These are phyloP conservation scores for Massarina eburnea DNA, from an alignment of 2,329 filamentous ascomycete genomes.

Conservation along the genomic window DNA sequence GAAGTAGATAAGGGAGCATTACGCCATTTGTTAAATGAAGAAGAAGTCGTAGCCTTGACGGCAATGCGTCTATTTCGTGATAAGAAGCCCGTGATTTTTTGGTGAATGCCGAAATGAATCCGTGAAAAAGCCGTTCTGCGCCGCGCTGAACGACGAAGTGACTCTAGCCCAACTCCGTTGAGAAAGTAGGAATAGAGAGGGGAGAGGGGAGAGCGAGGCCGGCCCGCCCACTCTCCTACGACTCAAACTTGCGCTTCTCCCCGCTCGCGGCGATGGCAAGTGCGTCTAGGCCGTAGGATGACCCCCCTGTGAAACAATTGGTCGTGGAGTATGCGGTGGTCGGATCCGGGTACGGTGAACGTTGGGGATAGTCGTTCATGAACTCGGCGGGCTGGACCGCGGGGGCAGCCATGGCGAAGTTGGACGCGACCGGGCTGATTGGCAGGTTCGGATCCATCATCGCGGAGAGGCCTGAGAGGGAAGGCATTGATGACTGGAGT, in stretches of 20 bases:
- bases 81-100: constrained; percentile 21
- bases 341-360: constrained; percentile 37
- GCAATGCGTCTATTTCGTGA: constrained; percentile 44
- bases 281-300: constrained; percentile 38
- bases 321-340: constrained; percentile 24
- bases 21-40: too few relatives aligned
- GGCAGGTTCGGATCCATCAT: constrained; percentile 31
- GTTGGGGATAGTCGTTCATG: constrained; percentile 24
- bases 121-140: neutral
- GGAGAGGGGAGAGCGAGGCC: neutral
- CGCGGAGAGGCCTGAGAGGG: constrained; percentile 23
- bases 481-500: constrained; percentile 24
- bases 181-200: neutral
- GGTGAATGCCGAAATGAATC: constrained; percentile 11
- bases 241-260: constrained; percentile 41
- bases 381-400: constrained; percentile 30
- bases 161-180: neutral
- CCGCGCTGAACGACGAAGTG: neutral
- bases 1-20: neutral
- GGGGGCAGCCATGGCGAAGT: constrained; percentile 25
- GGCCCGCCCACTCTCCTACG: constrained; percentile 8
- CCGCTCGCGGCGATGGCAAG: constrained; percentile 41
- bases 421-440: constrained; percentile 27
- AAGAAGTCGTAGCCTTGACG: constrained; percentile 41
- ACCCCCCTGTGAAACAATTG: constrained; percentile 25